Evolutionary conservation across 306 rosid genomes (phyloP).

Genomic region (Clitoria ternatea): DNA sequence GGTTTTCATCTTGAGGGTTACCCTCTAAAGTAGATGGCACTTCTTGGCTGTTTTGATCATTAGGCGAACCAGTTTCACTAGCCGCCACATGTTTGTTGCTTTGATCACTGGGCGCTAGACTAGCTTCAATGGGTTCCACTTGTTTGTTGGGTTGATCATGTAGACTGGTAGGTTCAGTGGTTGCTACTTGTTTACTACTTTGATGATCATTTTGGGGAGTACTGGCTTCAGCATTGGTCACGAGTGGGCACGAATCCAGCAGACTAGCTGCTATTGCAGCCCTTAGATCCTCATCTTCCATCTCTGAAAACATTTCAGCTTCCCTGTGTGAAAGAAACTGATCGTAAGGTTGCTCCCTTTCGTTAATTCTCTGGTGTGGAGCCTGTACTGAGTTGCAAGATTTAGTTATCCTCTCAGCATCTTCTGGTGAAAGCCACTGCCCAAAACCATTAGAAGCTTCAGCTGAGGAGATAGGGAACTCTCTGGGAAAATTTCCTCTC

Average conservation of each 20-base stretch:
- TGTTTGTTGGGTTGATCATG: conserved; percentile 7
- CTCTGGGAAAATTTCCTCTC: conserved; percentile 91
- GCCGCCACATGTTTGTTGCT: conserved; percentile 13
- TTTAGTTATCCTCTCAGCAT: conserved; percentile 90
- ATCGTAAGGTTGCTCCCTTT: conserved; percentile 31
- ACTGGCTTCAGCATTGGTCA: conserved; percentile 32
- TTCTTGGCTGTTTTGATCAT: conserved; percentile 29
- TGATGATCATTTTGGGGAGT: conserved; percentile 33
- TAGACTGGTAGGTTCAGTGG: conserved; percentile 2
- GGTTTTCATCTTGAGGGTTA: conserved; percentile 33
- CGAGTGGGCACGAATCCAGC: conserved; percentile 52
- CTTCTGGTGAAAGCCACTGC: conserved; percentile 95
- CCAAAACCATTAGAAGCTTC: conserved; percentile 94
- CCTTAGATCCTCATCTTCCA: conserved; percentile 87
- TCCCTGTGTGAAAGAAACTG: conserved; percentile 46
- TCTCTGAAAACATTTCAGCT: conserved; percentile 48
- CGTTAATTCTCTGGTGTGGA: conserved; percentile 41
- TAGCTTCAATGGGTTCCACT: conserved; percentile 9
- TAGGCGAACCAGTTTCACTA: conserved; percentile 20
- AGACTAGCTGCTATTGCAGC: conserved; percentile 94
- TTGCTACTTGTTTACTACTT: conserved; percentile 26
- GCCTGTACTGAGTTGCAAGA: conserved; percentile 74
- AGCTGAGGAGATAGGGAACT: conserved; percentile 77
- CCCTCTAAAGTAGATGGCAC: conserved; percentile 15
- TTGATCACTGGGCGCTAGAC: conserved; percentile 20